A percentile compares a stretch with the other conserved stretches of the same genome.
phyloP scores from a whole-genome alignment of 345 rosid species.

The Citrus reticulata region DNA sequence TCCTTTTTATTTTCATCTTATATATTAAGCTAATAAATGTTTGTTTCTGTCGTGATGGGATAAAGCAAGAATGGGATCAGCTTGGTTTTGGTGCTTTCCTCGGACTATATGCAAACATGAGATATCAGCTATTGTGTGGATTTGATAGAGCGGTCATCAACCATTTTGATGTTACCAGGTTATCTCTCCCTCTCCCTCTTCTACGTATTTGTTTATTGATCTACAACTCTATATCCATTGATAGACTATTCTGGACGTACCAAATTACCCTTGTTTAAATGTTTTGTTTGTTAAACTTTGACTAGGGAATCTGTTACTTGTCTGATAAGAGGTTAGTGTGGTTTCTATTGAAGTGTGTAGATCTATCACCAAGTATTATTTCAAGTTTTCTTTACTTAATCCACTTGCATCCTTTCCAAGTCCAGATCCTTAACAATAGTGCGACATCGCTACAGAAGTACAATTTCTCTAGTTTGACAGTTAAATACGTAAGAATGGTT shows the following conservation, averaged over 20 bases:
- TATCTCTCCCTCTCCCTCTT: conserved; percentile 14
- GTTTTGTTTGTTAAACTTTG: neutral
- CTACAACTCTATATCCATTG: neutral
- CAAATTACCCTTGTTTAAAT: neutral
- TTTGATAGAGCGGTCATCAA: conserved; percentile 61
- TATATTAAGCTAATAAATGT: conserved; percentile 18
- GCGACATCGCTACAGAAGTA: too few relatives aligned
- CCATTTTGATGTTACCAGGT: conserved; percentile 16
- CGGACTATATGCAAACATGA: too few relatives aligned
- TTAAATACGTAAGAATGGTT: neutral
- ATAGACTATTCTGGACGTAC: neutral
- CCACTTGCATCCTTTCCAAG: too few relatives aligned
- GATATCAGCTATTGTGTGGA: conserved; percentile 27
- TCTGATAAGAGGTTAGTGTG: too few relatives aligned
- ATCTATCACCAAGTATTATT: too few relatives aligned
- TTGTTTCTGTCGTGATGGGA: conserved; percentile 32
- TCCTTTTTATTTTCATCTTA: neutral
- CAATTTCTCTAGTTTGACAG: neutral
- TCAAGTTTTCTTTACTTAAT: too few relatives aligned
- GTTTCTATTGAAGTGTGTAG: too few relatives aligned
- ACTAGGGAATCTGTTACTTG: neutral
- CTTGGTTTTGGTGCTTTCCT: too few relatives aligned
- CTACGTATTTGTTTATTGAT: neutral
- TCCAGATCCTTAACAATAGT: too few relatives aligned
- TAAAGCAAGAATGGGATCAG: conserved; percentile 89